Evolutionary conservation across 1,284 basidiomycete genomes (phyloP), one percentile per base, ranked within the genome.

Genomic region (Ceratobasidium sp.): DNA sequence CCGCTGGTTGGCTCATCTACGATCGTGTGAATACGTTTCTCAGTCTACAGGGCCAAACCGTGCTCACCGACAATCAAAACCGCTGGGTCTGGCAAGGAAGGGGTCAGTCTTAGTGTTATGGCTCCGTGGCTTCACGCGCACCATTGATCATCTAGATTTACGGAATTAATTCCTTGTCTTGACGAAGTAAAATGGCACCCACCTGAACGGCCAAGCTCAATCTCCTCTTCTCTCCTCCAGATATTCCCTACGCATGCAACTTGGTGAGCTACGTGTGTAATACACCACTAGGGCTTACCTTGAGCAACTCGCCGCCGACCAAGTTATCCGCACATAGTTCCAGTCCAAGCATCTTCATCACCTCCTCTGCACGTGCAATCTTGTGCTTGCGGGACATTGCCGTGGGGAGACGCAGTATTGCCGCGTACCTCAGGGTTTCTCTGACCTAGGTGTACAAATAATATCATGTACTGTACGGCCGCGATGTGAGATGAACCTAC

Each of bases 141-240:
- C 72, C 72, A 45, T 68, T 72, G 47, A 71, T 72, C 72, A 72
- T 72, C 64, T 65, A 42, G 27, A 70, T 69, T 10, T 73, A 72
- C 38, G 75, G 73, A 45, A 71, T 74, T 49, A 77, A 71, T 60
- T 47, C 10, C 13, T 20, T 12, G 20, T 47, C n/a, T 12, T 47
- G 10, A 12, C 10, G 7, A 12, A 47, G 10, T 22, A 20, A 47
- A 17, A 40, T 17, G 38, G 7, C 7, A 54, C 38, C 22, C 22
- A 79, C 80, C 73, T 85, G 81, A 1, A 85, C 81, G 1, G 83
- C 84, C 20, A 86, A 75, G 38, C 80, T 82, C n/a, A 85, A 75
- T 38, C 84, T 76, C 1, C 84, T 74, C 75, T 85, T 85, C 75
- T 85, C 84, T 29, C 84, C 84, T 2, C 84, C 84, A 8, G 79